Percentiles rank a stretch among this genome's conserved stretches.
Evolutionary conservation across 768 basidiomycete genomes (phyloP).

Genomic region (Tricholoma hemisulphureum): DNA sequence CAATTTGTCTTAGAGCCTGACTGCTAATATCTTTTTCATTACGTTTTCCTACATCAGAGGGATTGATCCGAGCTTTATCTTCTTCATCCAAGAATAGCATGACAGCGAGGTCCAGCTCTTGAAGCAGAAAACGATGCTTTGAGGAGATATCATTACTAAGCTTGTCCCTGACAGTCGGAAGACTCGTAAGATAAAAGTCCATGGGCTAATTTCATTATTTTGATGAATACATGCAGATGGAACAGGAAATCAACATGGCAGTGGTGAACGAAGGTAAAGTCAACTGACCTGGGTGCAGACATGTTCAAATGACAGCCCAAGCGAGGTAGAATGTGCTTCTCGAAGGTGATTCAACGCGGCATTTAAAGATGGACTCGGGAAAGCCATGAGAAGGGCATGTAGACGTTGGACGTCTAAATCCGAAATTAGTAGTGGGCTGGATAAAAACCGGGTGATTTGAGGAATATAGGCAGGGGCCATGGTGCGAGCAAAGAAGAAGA

Average conservation of each 20-base stretch:
- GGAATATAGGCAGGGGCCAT: slow-evolving; percentile 30
- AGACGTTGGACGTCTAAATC: slow-evolving; percentile 5
- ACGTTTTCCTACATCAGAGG: not conserved
- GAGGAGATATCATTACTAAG: slow-evolving; percentile 21
- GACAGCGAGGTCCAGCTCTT: slow-evolving; percentile 42
- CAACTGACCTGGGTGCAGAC: slow-evolving; percentile 44
- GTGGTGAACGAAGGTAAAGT: slow-evolving; percentile 3
- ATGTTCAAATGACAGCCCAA: slow-evolving; percentile 36
- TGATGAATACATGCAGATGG: slow-evolving; percentile 15
- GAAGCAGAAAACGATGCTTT: slow-evolving; percentile 36
- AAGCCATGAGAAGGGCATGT: slow-evolving; percentile 18
- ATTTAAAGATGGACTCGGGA: slow-evolving; percentile 14
- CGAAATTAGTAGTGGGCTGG: slow-evolving; percentile 7
- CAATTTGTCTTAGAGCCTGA: slow-evolving; percentile 15
- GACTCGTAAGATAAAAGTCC: slow-evolving; percentile 47
- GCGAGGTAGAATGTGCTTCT: slow-evolving; percentile 20
- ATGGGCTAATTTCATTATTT: slow-evolving; percentile 42
- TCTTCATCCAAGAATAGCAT: slow-evolving; percentile 37
- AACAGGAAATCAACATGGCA: slow-evolving; percentile 17
- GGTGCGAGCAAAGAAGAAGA: slow-evolving; percentile 39
- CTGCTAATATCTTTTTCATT: slow-evolving; percentile 14
- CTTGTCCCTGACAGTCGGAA: slow-evolving; percentile 27
- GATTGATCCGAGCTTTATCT: slow-evolving; percentile 12
- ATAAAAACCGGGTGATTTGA: slow-evolving; percentile 30
- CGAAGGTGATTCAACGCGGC: slow-evolving; percentile 17